Base-by-base conservation (phyloP, 768 basidiomycete species). In the Trametes maxima region DNA sequence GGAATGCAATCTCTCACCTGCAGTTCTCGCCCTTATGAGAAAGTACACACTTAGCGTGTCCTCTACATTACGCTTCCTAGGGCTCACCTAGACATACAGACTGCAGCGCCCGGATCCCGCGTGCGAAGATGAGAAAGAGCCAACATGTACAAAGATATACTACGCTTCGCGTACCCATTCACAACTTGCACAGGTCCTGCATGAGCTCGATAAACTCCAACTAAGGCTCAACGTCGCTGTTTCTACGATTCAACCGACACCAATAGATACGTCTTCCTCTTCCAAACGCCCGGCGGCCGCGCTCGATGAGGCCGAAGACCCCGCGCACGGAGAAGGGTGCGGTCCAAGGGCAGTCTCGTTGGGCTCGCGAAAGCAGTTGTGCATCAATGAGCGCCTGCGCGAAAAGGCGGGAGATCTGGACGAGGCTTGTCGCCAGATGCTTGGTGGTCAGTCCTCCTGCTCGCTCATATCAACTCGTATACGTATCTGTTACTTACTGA, bases 81-180 rank as follows among this genome's bases (percentile, higher is more conserved):
- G 22, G 35, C 13, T 54, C 39, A 3, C 21, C 19, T 40, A 16
- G 2, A 7, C 22, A 6, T 22, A 13, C 55, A 65, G 64, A 51
- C 36, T 64, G 35, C 40, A 64, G 25, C 33, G 57, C 13, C 36
- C 50, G 0, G 25, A 21, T 16, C 11, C 53, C 11, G 70, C 44
- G 22, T 56, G 42, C 52, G 62, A 77, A 19, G 65, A 69, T 46
- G 87, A 87, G 62, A 78, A 79, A 19, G 79, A 87, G 59, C 80
- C 81, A 16, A 80, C 81, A 4, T 90, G 89, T 69, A 89, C 85
- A 39, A 91, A 94, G 79, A 88, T 98, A 62, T 97, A 86, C 73
- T 97, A 95, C 69, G 91, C 95, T 0, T 98, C 97, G 0, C 82
- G 96, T 35, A 99, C 96, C 0, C 96, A 99, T 74, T 95, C 95